phyloP scores from a whole-genome alignment of 2,329 filamentous ascomycete genomes.

The Pyricularia pennisetigena region DNA sequence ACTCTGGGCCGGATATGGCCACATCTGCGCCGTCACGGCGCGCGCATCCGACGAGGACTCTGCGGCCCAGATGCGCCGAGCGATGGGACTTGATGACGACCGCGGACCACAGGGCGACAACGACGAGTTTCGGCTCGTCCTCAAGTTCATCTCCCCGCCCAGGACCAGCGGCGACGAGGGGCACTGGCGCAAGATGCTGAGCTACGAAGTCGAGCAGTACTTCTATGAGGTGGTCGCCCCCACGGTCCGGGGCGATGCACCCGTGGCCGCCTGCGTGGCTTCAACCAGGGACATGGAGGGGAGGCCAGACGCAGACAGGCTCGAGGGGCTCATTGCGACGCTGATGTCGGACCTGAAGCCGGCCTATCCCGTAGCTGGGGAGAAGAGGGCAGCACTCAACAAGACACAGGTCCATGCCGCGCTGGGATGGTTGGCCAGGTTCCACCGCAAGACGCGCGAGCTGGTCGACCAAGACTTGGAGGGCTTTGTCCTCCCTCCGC shows the following conservation, averaged over 20 bases:
- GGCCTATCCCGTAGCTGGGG: constrained; percentile 44
- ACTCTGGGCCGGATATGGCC: constrained; percentile 41
- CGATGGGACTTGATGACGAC: neutral
- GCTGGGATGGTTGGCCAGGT: constrained; percentile 51
- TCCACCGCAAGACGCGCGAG: constrained; percentile 46
- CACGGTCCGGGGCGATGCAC: constrained; percentile 31
- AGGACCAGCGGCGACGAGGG: constrained; percentile 39
- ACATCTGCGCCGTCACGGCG: constrained; percentile 46
- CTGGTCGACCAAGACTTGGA: constrained; percentile 17
- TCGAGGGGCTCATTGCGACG: constrained; percentile 30
- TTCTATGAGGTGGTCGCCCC: constrained; percentile 52
- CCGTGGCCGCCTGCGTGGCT: constrained; percentile 30
- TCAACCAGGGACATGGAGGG: constrained; percentile 23
- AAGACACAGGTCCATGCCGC: constrained; percentile 39
- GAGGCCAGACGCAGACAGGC: constrained; percentile 9
- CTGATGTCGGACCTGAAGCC: constrained; percentile 46
- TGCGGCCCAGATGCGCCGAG: neutral
- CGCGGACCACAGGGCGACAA: neutral
- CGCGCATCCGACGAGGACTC: constrained; percentile 8
- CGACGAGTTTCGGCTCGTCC: constrained; percentile 31
- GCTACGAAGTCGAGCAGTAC: constrained; percentile 56
- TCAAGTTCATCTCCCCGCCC: constrained; percentile 52
- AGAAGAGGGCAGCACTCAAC: constrained; percentile 37
- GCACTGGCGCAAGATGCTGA: constrained; percentile 55
- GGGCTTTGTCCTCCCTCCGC: constrained; percentile 40